Evolutionary conservation across 78 protist species (phyloP).

Genomic region (Dictyostelium citrinum): DNA sequence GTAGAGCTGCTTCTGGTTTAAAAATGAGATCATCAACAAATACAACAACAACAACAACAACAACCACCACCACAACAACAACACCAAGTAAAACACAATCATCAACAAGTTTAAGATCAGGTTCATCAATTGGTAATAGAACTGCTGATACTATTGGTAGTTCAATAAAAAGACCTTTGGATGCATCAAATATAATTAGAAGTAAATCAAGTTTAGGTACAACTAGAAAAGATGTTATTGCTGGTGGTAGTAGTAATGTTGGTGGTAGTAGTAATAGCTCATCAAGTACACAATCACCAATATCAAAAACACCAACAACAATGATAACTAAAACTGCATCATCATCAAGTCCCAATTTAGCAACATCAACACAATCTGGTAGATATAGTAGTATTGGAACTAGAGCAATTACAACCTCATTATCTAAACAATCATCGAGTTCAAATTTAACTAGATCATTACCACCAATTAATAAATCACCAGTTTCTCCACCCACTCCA

Average conservation of each 20-base stretch:
- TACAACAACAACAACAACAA: not conserved
- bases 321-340: not conserved
- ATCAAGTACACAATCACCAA: not conserved
- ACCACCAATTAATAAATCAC: constrained; percentile 5
- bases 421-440: constrained; percentile 2
- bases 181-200: constrained; percentile 11
- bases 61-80: not conserved
- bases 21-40: not conserved
- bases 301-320: constrained; percentile 11
- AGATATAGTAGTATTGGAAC: constrained; percentile 70
- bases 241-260: too few relatives aligned
- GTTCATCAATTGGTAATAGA: constrained; percentile 25
- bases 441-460: constrained; percentile 35
- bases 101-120: not conserved
- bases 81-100: not conserved
- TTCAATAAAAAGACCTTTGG: constrained; percentile 9
- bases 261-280: not conserved
- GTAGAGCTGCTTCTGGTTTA: constrained; percentile 49
- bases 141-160: not conserved
- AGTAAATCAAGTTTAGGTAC: constrained; percentile 68
- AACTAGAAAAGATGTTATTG: not conserved
- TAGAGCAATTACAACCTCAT: not conserved
- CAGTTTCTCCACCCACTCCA: not conserved
- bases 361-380: constrained; percentile 32
- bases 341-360: constrained; percentile 42